Base-by-base conservation (phyloP, 257 asterid genomes). In the Petunia axillaris region DNA sequence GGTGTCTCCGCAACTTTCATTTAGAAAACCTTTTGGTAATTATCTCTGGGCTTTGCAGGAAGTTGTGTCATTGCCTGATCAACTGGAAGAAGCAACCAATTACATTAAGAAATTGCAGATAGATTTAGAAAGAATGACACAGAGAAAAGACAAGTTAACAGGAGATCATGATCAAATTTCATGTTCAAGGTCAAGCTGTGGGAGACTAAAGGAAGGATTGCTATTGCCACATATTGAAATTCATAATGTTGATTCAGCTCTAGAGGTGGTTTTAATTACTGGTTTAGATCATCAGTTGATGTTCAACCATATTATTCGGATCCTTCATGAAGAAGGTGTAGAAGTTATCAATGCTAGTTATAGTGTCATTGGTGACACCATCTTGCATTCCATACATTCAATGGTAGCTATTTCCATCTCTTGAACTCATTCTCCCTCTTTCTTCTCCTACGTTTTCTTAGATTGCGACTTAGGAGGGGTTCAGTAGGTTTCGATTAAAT, bases 311-410 rank as follows among this genome's bases (percentile, higher is more conserved):
- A 74, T 80, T 44, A 82, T 94, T 36, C 82, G 89, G 7, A 53
- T 90, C 76, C 83, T 91, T 81, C 93, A 89, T 64, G 93, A 92
- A 82, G 91, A 92, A 84, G 94, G 91, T 8, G 91, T 85, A 0
- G 89, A 94, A 41, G 88, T 94, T 39, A 60, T 87, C 4, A 80
- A 7, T 66, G 95, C 96, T 4, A 89, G 65, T 58, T 92, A 85
- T 60, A 83, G 87, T 63, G 74, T 66, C 0, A 52, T 77, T 0
- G 85, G 85, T 9, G 37, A 82, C 46, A 64, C 85, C n/a, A 80
- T 92, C 15, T 91, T 89, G 80, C 98, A 94, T 82, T 83, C 91
- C 40, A 85, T 94, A 53, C 98, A 90, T 82, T 85, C 88, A 55
- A 81, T 90, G 97, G 98, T 91, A 82, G 1, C 3, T 6, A 3